Evolutionary conservation across 2,329 filamentous ascomycete genomes (phyloP), one percentile per base, ranked within the genome.

Genomic region (Ambrosiella xylebori): DNA sequence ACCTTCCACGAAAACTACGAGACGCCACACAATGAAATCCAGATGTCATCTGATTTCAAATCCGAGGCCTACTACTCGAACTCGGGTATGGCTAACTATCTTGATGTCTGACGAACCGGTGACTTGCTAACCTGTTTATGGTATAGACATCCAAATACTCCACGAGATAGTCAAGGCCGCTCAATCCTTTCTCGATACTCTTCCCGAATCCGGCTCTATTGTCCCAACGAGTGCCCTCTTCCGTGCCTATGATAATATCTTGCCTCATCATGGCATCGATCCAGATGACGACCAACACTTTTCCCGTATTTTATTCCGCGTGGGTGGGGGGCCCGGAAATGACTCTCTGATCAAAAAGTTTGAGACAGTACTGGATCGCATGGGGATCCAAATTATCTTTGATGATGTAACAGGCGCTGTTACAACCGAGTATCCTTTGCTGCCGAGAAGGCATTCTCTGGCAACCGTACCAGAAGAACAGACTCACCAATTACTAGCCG

Each of bases 161-260:
- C 85, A 88, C 69, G 77, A 85, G 60, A 86, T 95, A 65, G 82
- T 94, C 65, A 73, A 75, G 61, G 76, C 78, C 64, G 89, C 87
- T 49, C 81, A 90, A 70, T 73, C 78, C 45, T 76, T 86, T 37
- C 74, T 81, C 57, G 72, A 78, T 51, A 70, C 69, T 9, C 71
- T 80, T 1, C 73, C 80, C 1, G 78, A 82, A 59, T 76, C 76
- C 54, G 79, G 85, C 64, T 27, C 27, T 27, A 77, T 79, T 58
- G 74, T 85, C 19, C 83, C 86, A 2, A 88, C 85, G 59, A 82
- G 82, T 65, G 87, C 88, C 8, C 77, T 95, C 15, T 94, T 94
- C 70, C 76, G 78, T 57, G 87, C 88, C 37, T 94, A 94, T 67
- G 85, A 93, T 66, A 75, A 80, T 58, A 76, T 90, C 47, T 77